These are phyloP conservation scores for Rhizopus delemar DNA, from an alignment of 371 early-diverging fungal genomes.

Conservation along the genomic window DNA sequence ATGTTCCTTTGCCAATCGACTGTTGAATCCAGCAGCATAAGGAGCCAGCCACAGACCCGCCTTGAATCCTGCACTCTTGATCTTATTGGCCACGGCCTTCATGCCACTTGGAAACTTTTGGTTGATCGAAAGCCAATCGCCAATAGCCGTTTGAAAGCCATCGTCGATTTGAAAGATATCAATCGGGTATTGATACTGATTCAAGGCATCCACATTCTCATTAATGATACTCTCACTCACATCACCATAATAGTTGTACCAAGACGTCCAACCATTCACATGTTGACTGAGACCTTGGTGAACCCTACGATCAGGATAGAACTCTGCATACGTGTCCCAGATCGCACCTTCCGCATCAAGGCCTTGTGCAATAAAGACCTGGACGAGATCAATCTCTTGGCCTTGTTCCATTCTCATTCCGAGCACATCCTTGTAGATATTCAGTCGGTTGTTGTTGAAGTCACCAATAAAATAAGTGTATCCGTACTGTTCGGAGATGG, in stretches of 20 bases:
- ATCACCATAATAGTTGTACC: slow-evolving; percentile 64
- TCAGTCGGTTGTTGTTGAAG: slow-evolving; percentile 39
- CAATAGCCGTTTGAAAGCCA: slow-evolving; percentile 60
- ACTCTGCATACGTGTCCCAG: slow-evolving; percentile 54
- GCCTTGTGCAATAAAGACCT: slow-evolving; percentile 39
- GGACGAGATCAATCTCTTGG: slow-evolving; percentile 32
- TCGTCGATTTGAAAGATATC: slow-evolving; percentile 66
- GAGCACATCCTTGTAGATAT: slow-evolving; percentile 52
- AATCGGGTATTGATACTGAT: slow-evolving; percentile 49
- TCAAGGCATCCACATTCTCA: slow-evolving; percentile 47
- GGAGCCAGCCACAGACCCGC: slow-evolving; percentile 68
- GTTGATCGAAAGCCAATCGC: slow-evolving; percentile 60
- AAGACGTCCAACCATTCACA: slow-evolving; percentile 63
- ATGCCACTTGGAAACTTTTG: slow-evolving; percentile 58
- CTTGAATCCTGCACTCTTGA: slow-evolving; percentile 45
- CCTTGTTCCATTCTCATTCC: slow-evolving; percentile 33
- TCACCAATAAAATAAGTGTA: slow-evolving; percentile 61
- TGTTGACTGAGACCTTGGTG: slow-evolving; percentile 38
- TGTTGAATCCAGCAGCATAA: slow-evolving; percentile 53
- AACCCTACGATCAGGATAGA: slow-evolving; percentile 37
- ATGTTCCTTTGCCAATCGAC: slow-evolving; percentile 49
- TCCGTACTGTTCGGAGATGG: slow-evolving; percentile 54
- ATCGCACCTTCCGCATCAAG: slow-evolving; percentile 37
- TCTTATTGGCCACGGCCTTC: slow-evolving; percentile 41
- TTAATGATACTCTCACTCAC: slow-evolving; percentile 53